These are phyloP conservation scores for Yamadazyma pseudoaaseri DNA, from an alignment of 1,139 yeast genomes.

Conservation along the genomic window DNA sequence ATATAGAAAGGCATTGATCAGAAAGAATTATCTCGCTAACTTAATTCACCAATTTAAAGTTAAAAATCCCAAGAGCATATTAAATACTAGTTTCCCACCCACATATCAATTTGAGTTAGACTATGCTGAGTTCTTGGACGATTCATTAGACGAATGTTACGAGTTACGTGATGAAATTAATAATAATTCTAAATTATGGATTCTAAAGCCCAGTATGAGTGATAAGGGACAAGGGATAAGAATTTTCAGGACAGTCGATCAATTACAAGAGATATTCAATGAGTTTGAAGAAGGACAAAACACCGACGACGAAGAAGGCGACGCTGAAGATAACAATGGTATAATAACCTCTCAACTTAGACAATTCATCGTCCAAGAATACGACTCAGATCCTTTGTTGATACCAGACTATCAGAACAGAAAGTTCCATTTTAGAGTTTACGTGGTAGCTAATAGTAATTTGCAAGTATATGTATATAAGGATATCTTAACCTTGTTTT, in stretches of 20 bases:
- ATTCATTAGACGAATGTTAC: constrained; percentile 86
- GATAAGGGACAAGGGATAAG: constrained; percentile 96
- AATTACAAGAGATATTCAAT: constrained; percentile 79
- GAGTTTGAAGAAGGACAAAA: constrained; percentile 72
- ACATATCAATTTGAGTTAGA: constrained; percentile 85
- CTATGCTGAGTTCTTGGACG: constrained; percentile 94
- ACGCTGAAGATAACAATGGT: constrained; percentile 45
- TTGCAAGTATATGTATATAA: constrained; percentile 75
- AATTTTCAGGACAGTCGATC: constrained; percentile 72
- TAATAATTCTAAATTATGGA: constrained; percentile 68
- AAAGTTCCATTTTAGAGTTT: constrained; percentile 87
- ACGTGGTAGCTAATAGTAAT: constrained; percentile 76
- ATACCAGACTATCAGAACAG: constrained; percentile 58
- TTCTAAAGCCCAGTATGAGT: constrained; percentile 93
- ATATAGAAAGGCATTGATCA: constrained; percentile 80
- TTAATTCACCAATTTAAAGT: constrained; percentile 72
- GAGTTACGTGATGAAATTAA: constrained; percentile 81
- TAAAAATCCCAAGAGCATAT: constrained; percentile 68
- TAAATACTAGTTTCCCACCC: constrained; percentile 65
- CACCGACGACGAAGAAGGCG: constrained; percentile 51
- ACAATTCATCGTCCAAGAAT: constrained; percentile 87
- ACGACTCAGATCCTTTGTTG: constrained; percentile 65
- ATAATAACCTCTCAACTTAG: constrained; percentile 83
- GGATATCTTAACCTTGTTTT: constrained; percentile 78
- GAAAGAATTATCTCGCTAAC: constrained; percentile 85